Evolutionary conservation across 352 stramenopile genomes (phyloP), one percentile per base, ranked within the genome.

Genomic region (Phytophthora ramorum): DNA sequence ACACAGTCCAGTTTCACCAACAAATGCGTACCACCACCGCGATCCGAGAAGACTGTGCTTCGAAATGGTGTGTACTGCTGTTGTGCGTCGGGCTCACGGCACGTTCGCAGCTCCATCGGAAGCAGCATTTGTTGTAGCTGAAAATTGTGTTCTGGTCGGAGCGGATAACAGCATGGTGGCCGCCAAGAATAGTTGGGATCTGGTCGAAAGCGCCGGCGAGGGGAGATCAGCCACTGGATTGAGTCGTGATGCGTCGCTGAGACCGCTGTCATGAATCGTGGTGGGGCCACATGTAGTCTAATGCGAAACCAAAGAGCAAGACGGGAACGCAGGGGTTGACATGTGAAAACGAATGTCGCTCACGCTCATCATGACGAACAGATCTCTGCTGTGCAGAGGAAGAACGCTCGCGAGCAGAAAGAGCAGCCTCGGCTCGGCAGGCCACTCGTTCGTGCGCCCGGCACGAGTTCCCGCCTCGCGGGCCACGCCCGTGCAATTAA

Each of bases 51-150:
- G 34, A 75, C 55, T 3, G 81, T 91, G 4, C 40, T 46, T 17
- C 81, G 79, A 44, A 89, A 91, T 14, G 79, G 52, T 14, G 68
- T 41, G 57, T 89, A 91, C 17, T 81, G 78, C 30, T 68, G 22
- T 44, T 89, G 81, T 13, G 70, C 75, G 14, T 76, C 69, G 17
- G 51, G 53, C 8, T 81, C 78, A 30, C 58, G 60, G 38, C 57
- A 73, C 50, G 77, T 78, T 6, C 81, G 71, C 53, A 83, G n/a
- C n/a, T 78, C 79, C 51, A 88, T 72, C 4, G 64, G 47, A 12
- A 79, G 74, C 14, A 88, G 40, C 71, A 90, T 84, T 46, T 35
- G 20, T 20, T 13, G 37, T 13, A 44, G 47, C 12, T 41, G 14
- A 7, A 14, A 32, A 13, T n/a, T 46, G 49, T 53, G 40, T 53